phyloP scores from a whole-genome alignment of 2,329 filamentous ascomycete species.

The Stachybotrys echinatus region DNA sequence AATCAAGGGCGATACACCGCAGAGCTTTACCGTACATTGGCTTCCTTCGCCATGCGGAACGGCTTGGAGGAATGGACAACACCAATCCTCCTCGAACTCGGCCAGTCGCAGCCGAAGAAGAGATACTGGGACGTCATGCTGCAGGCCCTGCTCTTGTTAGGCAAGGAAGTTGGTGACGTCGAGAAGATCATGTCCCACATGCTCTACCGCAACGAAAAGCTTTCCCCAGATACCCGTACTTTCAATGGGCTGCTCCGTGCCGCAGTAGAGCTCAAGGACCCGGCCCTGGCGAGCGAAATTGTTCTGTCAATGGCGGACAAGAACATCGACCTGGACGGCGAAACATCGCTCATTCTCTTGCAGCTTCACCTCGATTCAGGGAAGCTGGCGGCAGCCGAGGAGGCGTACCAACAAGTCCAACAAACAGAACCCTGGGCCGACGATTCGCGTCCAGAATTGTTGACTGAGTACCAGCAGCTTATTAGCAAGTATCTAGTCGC shows the following conservation, averaged over 20 bases:
- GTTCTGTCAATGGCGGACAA: slow-evolving; percentile 61
- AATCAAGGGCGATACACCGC: slow-evolving; percentile 14
- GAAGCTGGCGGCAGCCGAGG: slow-evolving; percentile 65
- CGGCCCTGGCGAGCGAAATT: slow-evolving; percentile 69
- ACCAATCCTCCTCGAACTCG: slow-evolving; percentile 48
- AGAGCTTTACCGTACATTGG: slow-evolving; percentile 22
- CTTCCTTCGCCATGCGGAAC: slow-evolving; percentile 52
- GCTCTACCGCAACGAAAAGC: slow-evolving; percentile 51
- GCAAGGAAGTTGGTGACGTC: slow-evolving; percentile 54
- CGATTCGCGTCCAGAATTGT: slow-evolving; percentile 36
- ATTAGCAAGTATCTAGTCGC: slow-evolving; percentile 69
- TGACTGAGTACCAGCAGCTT: slow-evolving; percentile 49
- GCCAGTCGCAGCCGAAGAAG: slow-evolving; percentile 42
- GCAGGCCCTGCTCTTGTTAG: slow-evolving; percentile 64
- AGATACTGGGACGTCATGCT: slow-evolving; percentile 67
- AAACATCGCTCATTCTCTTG: slow-evolving; percentile 70
- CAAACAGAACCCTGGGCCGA: slow-evolving; percentile 31
- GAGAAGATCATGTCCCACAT: slow-evolving; percentile 62
- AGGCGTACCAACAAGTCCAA: slow-evolving; percentile 50
- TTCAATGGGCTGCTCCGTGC: slow-evolving; percentile 73
- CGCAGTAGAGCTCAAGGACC: slow-evolving; percentile 64
- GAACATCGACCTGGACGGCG: slow-evolving; percentile 60
- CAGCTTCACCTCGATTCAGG: slow-evolving; percentile 68
- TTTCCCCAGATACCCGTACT: slow-evolving; percentile 60
- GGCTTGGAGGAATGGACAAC: slow-evolving; percentile 58